Percentiles rank a stretch among this genome's conserved stretches.
phyloP scores from a whole-genome alignment of 2,329 filamentous ascomycete species.

The Akanthomyces uredinophilus region DNA sequence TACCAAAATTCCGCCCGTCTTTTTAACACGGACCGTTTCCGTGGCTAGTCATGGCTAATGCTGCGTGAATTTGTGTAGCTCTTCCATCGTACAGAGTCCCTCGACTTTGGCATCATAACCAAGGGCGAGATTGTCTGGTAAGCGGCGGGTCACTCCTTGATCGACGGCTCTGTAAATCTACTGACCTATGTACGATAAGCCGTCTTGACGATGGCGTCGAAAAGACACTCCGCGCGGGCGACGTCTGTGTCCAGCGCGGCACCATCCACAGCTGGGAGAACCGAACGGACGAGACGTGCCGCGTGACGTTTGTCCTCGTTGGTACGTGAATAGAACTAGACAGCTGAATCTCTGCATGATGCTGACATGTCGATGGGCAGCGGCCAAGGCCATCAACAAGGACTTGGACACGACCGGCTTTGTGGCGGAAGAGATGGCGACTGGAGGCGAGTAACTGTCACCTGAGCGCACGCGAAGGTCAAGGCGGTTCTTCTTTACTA shows the following conservation, averaged over 20 bases:
- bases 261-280: constrained; percentile 22
- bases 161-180: background rate
- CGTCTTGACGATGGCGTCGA: constrained; percentile 20
- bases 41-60: background rate
- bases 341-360: background rate
- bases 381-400: constrained; percentile 6
- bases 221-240: constrained; percentile 18
- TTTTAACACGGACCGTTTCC: too few relatives aligned
- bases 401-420: constrained; percentile 3
- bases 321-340: constrained; percentile 12
- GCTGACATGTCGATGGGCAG: background rate
- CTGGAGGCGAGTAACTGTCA: background rate
- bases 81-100: constrained; percentile 21
- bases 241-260: constrained; percentile 21
- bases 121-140: constrained; percentile 20
- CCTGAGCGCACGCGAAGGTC: too few relatives aligned
- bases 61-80: constrained; percentile 10
- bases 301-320: constrained; percentile 18
- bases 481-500: too few relatives aligned
- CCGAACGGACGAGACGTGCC: constrained; percentile 17
- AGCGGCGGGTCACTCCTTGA: too few relatives aligned
- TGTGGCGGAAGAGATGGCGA: constrained; percentile 1
- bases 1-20: background rate
- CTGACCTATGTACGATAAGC: background rate
- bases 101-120: constrained; percentile 21